phyloP scores from a whole-genome alignment of 2,329 filamentous ascomycete genomes.

The Coniella vitis region DNA sequence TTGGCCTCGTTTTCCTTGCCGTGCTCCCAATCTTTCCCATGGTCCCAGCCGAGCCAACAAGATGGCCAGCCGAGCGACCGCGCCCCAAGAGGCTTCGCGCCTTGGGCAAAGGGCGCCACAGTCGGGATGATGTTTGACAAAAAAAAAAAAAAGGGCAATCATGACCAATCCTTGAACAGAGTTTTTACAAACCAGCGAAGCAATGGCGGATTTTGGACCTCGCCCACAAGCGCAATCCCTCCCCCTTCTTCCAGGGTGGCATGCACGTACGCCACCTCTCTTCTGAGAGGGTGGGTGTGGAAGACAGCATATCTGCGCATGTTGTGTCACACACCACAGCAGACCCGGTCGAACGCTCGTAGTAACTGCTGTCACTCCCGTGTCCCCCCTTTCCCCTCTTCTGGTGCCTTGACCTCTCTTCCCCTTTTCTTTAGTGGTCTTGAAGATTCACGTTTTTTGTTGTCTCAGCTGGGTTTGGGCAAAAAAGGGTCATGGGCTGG shows the following conservation, averaged over 20 bases:
- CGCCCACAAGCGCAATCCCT: too few species aligned
- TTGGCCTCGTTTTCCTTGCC: not conserved
- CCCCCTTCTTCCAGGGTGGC: not conserved
- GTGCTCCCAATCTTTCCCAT: too few species aligned
- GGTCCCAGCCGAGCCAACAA: too few species aligned
- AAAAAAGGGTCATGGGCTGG: too few species aligned
- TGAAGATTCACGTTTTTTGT: too few species aligned
- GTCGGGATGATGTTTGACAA: too few species aligned
- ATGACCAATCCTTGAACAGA: not conserved
- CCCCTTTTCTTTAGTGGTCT: too few species aligned
- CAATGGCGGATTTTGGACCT: too few species aligned
- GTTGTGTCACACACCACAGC: conserved; percentile 1
- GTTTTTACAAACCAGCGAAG: too few species aligned
- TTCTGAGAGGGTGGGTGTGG: not conserved
- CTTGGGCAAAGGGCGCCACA: not conserved
- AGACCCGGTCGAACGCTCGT: conserved; percentile 1
- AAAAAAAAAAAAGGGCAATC: too few species aligned
- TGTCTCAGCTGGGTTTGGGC: too few species aligned
- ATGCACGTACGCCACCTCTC: not conserved
- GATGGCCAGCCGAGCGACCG: not conserved
- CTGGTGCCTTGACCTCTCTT: not conserved
- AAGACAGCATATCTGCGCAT: not conserved
- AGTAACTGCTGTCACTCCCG: not conserved
- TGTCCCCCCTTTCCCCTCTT: not conserved
- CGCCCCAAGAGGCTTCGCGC: not conserved